phyloP scores from a whole-genome alignment of 2,329 filamentous ascomycete species.

The Aspergillus quadrilineatus region DNA sequence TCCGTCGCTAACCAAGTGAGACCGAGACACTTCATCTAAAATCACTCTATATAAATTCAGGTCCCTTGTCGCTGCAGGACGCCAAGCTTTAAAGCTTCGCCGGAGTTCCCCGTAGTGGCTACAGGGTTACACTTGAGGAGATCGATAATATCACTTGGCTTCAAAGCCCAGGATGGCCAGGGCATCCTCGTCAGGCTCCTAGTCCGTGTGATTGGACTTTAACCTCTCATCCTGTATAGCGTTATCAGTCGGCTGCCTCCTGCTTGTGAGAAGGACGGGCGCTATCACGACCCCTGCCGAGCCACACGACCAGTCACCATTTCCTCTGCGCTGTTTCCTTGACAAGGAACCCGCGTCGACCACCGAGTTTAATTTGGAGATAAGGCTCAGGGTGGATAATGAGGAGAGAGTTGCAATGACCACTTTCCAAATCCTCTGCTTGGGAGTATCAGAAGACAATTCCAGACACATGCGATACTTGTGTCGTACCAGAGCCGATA shows the following conservation, averaged over 20 bases:
- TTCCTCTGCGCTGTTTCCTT: neutral
- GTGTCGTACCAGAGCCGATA: conserved; percentile 2
- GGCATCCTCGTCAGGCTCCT: neutral
- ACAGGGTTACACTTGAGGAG: conserved; percentile 11
- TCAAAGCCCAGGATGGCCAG: neutral
- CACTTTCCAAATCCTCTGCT: neutral
- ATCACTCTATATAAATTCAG: neutral
- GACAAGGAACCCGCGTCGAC: neutral
- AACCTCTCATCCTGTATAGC: neutral
- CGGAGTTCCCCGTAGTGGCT: conserved; percentile 12
- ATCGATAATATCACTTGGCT: conserved; percentile 11
- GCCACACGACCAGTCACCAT: conserved; percentile 7
- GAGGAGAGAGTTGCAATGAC: neutral
- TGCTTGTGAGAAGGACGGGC: neutral
- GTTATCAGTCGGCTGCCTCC: conserved; percentile 5
- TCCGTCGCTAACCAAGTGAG: neutral
- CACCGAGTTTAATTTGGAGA: neutral
- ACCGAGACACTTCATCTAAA: neutral
- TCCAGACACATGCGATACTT: conserved; percentile 3
- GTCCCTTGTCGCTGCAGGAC: neutral
- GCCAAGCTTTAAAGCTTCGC: conserved; percentile 7
- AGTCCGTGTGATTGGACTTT: conserved; percentile 3
- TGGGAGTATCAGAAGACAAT: conserved; percentile 6
- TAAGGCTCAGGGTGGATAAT: neutral
- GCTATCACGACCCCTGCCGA: conserved; percentile 1